Percentiles rank a stretch among this genome's conserved stretches.
phyloP scores from a whole-genome alignment of 2,329 filamentous ascomycete genomes.

The Neonectria faginata region DNA sequence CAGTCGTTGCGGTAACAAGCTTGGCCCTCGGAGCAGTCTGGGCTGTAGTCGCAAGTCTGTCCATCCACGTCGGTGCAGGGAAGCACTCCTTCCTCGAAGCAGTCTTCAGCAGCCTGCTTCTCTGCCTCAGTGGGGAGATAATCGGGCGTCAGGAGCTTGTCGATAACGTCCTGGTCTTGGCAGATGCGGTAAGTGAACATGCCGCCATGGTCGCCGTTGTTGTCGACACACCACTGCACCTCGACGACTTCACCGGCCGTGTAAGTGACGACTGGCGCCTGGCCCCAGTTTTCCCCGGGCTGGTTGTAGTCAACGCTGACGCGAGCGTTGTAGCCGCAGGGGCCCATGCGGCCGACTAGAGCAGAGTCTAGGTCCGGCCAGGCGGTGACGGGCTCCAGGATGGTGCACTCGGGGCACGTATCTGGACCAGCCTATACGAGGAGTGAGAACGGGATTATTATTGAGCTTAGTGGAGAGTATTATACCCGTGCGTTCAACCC shows the following conservation, averaged over 20 bases:
- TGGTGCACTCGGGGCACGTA: conserved; percentile 66
- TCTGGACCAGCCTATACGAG: conserved; percentile 58
- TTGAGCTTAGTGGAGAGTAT: not conserved
- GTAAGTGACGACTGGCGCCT: conserved; percentile 57
- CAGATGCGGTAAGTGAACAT: conserved; percentile 68
- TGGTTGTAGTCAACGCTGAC: conserved; percentile 66
- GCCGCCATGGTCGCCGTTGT: conserved; percentile 68
- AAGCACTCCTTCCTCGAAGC: conserved; percentile 61
- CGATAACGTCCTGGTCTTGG: conserved; percentile 61
- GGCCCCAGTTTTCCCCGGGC: conserved; percentile 59
- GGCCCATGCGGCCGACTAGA: conserved; percentile 60
- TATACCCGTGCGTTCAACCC: not conserved
- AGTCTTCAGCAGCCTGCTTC: conserved; percentile 65
- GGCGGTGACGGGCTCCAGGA: conserved; percentile 63
- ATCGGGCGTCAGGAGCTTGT: conserved; percentile 60
- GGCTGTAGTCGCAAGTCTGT: conserved; percentile 60
- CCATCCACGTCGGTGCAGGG: conserved; percentile 63
- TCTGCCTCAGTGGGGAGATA: conserved; percentile 63
- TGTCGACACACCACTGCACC: conserved; percentile 67
- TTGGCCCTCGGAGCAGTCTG: conserved; percentile 59
- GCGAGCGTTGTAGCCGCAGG: conserved; percentile 66
- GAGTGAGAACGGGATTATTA: not conserved
- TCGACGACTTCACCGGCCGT: conserved; percentile 58
- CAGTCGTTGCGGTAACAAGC: conserved; percentile 64
- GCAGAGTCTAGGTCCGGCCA: conserved; percentile 63